Percentiles rank a stretch among this genome's conserved stretches.
phyloP scores from a whole-genome alignment of 257 asterid species.

The Petunia secreta region DNA sequence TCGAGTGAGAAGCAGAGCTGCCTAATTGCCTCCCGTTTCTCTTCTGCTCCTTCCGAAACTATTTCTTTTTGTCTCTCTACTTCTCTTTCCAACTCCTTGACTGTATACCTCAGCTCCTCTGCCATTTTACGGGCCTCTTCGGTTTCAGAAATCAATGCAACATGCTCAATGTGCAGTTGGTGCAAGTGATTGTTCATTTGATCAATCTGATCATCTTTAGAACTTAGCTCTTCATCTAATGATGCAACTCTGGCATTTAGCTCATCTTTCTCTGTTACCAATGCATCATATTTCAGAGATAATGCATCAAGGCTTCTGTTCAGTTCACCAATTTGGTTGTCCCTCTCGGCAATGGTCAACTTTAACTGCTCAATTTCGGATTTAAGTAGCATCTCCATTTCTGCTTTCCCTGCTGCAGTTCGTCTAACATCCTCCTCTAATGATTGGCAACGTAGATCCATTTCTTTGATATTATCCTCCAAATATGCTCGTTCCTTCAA shows the following conservation, averaged over 20 bases:
- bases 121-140: constrained; percentile 47
- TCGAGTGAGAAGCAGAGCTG: constrained; percentile 83
- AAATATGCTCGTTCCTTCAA: constrained; percentile 60
- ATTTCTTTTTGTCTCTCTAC: constrained; percentile 52
- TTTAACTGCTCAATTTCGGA: constrained; percentile 55
- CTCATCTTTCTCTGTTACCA: constrained; percentile 43
- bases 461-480: constrained; percentile 69
- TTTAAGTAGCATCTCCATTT: constrained; percentile 49
- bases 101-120: constrained; percentile 47
- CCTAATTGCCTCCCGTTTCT: constrained; percentile 87
- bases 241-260: constrained; percentile 40
- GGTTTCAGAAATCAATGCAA: constrained; percentile 41
- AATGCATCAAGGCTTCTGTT: constrained; percentile 40
- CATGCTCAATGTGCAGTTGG: constrained; percentile 64
- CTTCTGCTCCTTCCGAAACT: constrained; percentile 76
- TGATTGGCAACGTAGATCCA: constrained; percentile 71
- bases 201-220: constrained; percentile 51
- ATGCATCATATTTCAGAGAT: constrained; percentile 36
- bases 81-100: constrained; percentile 59
- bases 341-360: constrained; percentile 50
- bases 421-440: constrained; percentile 75
- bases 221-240: constrained; percentile 40
- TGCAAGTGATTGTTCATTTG: constrained; percentile 60
- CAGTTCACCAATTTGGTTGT: constrained; percentile 44
- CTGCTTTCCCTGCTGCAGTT: constrained; percentile 54